Evolutionary conservation across 345 rosid genomes (phyloP), one percentile per base, ranked within the genome.

Genomic region (Schrenkiella parvula): DNA sequence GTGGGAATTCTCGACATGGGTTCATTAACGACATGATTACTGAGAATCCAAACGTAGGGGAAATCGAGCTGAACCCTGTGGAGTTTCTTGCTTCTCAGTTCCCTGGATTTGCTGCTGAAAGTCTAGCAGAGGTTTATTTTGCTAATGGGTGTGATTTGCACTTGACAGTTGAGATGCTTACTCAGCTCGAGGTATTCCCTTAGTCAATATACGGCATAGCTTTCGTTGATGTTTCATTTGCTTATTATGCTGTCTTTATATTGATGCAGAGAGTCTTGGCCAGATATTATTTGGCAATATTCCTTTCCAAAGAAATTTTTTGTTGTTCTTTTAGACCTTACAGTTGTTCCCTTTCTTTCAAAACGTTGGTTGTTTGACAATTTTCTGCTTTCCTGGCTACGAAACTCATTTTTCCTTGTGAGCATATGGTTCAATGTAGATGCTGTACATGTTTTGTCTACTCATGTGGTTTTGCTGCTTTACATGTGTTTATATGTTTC

Each of bases 71-170:
- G 78, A 88, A 87, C 69, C 89, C 95, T 38, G 32, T 95, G 68
- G 92, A 90, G 65, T 85, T 90, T 84, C 83, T 95, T 86, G 96
- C 88, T 28, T 84, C 89, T 53, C 87, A 89, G 47, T 95, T 95
- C 76, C 95, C 99, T 71, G 99, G 97, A 23, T 95, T 95, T 77
- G 92, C 96, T 67, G 83, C 90, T 56, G 99, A 92, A 78, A 92
- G 99, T 83, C 92, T 95, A 29, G 88, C 91, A 15, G 98, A 95
- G 78, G 99, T 95, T 64, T 95, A 84, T 81, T 80, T 79, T 71
- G 96, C 99, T 68, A 92, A 86, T 83, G 91, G 92, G 19, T 87
- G 91, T 76, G 98, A 95, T 80, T 75, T 95, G 76, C 88, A 86
- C 65, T 79, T 88, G 79, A 95, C 99, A 8, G 74, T 95, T 63